Base-by-base conservation (phyloP, 257 asterid species). In the Vinca minor region DNA sequence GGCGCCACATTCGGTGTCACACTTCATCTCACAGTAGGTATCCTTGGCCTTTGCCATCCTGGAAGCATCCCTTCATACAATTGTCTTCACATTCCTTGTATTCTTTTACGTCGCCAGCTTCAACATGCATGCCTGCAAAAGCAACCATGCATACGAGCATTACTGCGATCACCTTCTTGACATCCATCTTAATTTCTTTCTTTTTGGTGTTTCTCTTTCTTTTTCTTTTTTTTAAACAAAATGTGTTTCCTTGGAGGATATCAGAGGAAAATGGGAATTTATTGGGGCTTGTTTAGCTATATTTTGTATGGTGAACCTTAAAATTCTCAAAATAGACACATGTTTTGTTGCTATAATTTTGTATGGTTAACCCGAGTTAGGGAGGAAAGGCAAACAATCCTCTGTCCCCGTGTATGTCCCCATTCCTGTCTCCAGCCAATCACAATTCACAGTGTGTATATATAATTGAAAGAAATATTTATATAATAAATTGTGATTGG, bases 11-110 rank as follows among this genome's bases (percentile, higher is more conserved):
- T 72, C 72, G 6, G 59, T 45, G 41, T 72, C 72, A 60, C 76
- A 72, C 12, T 60, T 72, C 64, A 72, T 61, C 64, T 72, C 72
- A n/a, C 76, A 72, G 60, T 29, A 52, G 53, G 72, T 66, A 23
- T 59, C 72, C 66, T 18, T 62, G 23, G 62, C 28, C 70, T 0
- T 55, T 54, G 13, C 77, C 77, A 23, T 47, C 62, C 42, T 62
- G 65, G 21, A 63, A 62, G 41, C 77, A 74, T 0, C 46, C 25
- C 14, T 35, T 23, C 39, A 65, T 66, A 46, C 79, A 74, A 13
- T 13, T 4, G 32, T 28, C 6, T 25, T 18, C 69, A 75, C 79
- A 74, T 0, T 36, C 10, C 44, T 49, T 54, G 69, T 32, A 69
- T 23, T 65, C 38, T 0, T 54, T 20, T 0, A 17, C 44, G 2